These are phyloP conservation scores for Kwoniella heveanensis DNA, from an alignment of 768 basidiomycete species.

Conservation along the genomic window DNA sequence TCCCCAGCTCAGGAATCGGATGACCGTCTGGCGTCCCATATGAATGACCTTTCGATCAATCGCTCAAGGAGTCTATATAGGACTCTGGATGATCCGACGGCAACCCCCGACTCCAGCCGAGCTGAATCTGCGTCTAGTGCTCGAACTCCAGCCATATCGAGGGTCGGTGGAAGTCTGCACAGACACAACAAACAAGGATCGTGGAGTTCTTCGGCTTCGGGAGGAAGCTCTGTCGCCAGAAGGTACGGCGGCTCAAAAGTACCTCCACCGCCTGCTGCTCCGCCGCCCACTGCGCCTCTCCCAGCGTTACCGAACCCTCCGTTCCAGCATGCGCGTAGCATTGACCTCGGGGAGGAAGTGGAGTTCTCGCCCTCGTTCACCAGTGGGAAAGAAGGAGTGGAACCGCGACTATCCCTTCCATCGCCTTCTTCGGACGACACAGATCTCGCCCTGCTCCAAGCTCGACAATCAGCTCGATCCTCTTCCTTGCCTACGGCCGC, in stretches of 20 bases:
- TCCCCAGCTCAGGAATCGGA: not conserved
- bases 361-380: not conserved
- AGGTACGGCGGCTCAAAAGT: not conserved
- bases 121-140: not conserved
- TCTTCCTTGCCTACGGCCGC: conserved; percentile 3
- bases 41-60: not conserved
- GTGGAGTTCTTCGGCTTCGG: conserved; percentile 14
- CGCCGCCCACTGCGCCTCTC: conserved; percentile 1
- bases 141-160: conserved; percentile 1
- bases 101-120: not conserved
- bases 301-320: conserved; percentile 1
- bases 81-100: not conserved
- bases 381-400: not conserved
- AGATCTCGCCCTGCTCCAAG: conserved; percentile 7
- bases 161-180: conserved; percentile 14
- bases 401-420: not conserved
- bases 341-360: not conserved
- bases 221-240: conserved; percentile 3
- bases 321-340: not conserved
- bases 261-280: conserved; percentile 5
- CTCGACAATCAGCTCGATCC: conserved; percentile 1
- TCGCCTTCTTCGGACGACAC: not conserved
- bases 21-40: not conserved
- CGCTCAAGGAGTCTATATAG: not conserved
- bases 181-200: conserved; percentile 12